A percentile compares a stretch with the other conserved stretches of the same genome.
Evolutionary conservation across 202 grass and related monocot genomes (phyloP).

Genomic region (Carex arenaria): DNA sequence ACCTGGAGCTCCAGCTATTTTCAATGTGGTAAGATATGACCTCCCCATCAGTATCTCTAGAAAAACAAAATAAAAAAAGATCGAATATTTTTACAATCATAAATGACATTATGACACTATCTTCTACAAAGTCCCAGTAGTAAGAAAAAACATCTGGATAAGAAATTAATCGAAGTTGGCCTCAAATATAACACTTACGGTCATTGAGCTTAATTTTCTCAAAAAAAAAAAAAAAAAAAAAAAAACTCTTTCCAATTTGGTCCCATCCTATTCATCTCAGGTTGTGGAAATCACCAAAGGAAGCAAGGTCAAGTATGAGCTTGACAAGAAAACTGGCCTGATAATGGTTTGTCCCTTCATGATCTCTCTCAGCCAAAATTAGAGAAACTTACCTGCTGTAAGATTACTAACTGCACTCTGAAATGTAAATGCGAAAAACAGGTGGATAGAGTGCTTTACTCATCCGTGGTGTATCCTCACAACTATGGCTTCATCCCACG

Average conservation of each 20-base stretch:
- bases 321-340: slow-evolving; percentile 83
- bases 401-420: neutral
- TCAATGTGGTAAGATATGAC: slow-evolving; percentile 58
- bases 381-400: neutral
- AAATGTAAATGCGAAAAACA: slow-evolving; percentile 17
- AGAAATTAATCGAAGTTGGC: neutral
- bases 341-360: slow-evolving; percentile 48
- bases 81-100: neutral
- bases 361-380: slow-evolving; percentile 3
- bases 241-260: neutral
- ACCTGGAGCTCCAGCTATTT: slow-evolving; percentile 58
- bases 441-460: slow-evolving; percentile 76
- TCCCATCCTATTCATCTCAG: slow-evolving; percentile 27
- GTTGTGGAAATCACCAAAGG: slow-evolving; percentile 90
- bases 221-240: neutral
- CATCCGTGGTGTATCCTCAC: slow-evolving; percentile 76
- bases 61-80: neutral
- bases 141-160: neutral
- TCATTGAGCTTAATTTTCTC: neutral
- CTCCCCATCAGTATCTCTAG: neutral
- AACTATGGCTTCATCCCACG: slow-evolving; percentile 82
- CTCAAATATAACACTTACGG: neutral
- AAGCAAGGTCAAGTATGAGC: slow-evolving; percentile 83
- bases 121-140: neutral
- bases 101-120: neutral